These are phyloP conservation scores for Aureobasidium sp. DNA, from an alignment of 2,329 filamentous ascomycete genomes.

Conservation along the genomic window DNA sequence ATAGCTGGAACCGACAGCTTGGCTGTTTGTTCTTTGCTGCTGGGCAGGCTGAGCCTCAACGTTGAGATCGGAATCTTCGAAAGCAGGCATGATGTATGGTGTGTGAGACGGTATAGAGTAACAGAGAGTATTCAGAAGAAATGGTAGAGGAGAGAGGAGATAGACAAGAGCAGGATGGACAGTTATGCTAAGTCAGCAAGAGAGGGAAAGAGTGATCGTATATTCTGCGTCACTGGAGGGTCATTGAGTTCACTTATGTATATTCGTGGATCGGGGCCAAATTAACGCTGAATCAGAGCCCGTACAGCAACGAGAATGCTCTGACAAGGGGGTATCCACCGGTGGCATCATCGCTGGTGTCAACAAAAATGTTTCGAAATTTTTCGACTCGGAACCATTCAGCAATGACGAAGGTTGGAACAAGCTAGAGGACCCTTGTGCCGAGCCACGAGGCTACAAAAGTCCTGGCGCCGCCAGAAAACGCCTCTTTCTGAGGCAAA, in stretches of 20 bases:
- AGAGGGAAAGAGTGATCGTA: constrained; percentile 5
- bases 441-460: constrained; percentile 14
- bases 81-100: constrained; percentile 50
- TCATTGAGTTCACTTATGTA: constrained; percentile 14
- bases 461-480: background rate
- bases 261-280: constrained; percentile 8
- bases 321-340: constrained; percentile 14
- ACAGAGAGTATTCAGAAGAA: background rate
- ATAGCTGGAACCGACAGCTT: constrained; percentile 28
- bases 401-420: constrained; percentile 15
- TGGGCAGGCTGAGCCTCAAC: constrained; percentile 31
- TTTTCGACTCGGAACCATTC: constrained; percentile 12
- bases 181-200: constrained; percentile 8
- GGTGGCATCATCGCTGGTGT: constrained; percentile 16
- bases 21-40: constrained; percentile 26
- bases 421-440: constrained; percentile 11
- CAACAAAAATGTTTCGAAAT: constrained; percentile 15
- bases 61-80: constrained; percentile 51
- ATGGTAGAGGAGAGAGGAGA: constrained; percentile 13
- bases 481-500: constrained; percentile 12
- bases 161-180: background rate
- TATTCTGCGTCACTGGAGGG: constrained; percentile 1
- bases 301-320: constrained; percentile 5
- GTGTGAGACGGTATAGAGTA: constrained; percentile 7
- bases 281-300: constrained; percentile 15